Evolutionary conservation across 31 red algal genomes (phyloP).

Genomic region (Odonthalia washingtoniensis): DNA sequence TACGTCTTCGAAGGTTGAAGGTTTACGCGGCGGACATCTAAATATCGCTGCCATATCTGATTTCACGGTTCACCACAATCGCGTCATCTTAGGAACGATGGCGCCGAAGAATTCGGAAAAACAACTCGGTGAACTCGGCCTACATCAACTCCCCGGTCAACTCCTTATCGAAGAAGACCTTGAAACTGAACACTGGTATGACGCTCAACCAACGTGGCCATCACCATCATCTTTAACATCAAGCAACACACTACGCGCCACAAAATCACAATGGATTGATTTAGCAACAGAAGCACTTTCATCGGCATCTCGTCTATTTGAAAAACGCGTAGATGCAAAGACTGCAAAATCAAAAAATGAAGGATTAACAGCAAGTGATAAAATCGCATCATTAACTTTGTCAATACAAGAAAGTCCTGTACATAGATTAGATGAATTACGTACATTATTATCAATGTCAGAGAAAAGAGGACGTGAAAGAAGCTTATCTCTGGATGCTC

Average conservation of each 20-base stretch:
- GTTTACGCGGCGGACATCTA: no score
- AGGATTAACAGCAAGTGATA: conserved; percentile 66
- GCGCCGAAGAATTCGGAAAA: no score
- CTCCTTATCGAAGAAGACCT: conserved; percentile 60
- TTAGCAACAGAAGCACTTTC: conserved; percentile 54
- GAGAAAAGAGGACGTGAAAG: conserved; percentile 68
- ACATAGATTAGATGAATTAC: conserved; percentile 78
- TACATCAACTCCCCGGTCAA: conserved; percentile 70
- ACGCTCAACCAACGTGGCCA: conserved; percentile 68
- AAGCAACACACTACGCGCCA: conserved; percentile 12
- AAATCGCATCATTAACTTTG: conserved; percentile 77
- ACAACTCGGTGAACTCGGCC: conserved; percentile 46
- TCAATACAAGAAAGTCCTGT: conserved; percentile 79
- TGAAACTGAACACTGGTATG: conserved; percentile 78
- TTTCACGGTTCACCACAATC: no score
- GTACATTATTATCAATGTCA: conserved; percentile 45
- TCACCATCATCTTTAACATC: background rate
- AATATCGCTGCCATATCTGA: no score
- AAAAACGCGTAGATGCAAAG: conserved; percentile 40
- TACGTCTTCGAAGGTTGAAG: no score
- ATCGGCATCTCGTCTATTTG: conserved; percentile 47
- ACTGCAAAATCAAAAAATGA: conserved; percentile 5
- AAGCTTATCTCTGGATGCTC: conserved; percentile 68
- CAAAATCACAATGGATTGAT: conserved; percentile 32
- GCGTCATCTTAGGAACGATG: no score